phyloP scores from a whole-genome alignment of 1,284 basidiomycete species.

The Heterobasidion annosum region DNA sequence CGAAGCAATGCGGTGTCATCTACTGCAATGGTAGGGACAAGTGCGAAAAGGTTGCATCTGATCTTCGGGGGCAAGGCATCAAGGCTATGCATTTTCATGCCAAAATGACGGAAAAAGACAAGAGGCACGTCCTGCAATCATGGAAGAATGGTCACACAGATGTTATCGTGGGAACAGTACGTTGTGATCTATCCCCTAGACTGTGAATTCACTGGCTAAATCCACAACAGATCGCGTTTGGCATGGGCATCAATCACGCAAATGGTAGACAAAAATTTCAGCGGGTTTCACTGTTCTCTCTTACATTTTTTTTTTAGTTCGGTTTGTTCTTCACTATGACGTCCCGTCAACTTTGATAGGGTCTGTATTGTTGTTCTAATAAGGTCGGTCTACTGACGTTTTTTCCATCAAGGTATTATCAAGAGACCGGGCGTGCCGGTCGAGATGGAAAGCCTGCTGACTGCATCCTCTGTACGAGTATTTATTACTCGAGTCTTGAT shows the following conservation, averaged over 20 bases:
- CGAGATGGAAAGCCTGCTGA: conserved; percentile 62
- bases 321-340: conserved; percentile 72
- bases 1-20: conserved; percentile 72
- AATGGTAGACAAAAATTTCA: conserved; percentile 38
- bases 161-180: conserved; percentile 87
- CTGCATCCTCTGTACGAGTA: conserved; percentile 45
- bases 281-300: background rate
- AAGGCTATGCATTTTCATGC: conserved; percentile 85
- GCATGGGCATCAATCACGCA: conserved; percentile 96
- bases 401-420: conserved; percentile 48
- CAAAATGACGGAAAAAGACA: conserved; percentile 58
- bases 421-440: conserved; percentile 83
- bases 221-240: conserved; percentile 63
- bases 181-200: conserved; percentile 9
- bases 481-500: background rate
- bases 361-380: conserved; percentile 18
- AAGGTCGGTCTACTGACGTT: background rate
- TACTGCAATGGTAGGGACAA: conserved; percentile 71
- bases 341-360: conserved; percentile 65
- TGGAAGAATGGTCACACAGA: conserved; percentile 74
- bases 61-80: conserved; percentile 51
- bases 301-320: conserved; percentile 34
- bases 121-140: conserved; percentile 52
- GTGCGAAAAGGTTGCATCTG: conserved; percentile 75
- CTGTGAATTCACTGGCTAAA: conserved; percentile 3